Conservation (phyloP, 345 rosid species). For the Punica granatum region DNA sequence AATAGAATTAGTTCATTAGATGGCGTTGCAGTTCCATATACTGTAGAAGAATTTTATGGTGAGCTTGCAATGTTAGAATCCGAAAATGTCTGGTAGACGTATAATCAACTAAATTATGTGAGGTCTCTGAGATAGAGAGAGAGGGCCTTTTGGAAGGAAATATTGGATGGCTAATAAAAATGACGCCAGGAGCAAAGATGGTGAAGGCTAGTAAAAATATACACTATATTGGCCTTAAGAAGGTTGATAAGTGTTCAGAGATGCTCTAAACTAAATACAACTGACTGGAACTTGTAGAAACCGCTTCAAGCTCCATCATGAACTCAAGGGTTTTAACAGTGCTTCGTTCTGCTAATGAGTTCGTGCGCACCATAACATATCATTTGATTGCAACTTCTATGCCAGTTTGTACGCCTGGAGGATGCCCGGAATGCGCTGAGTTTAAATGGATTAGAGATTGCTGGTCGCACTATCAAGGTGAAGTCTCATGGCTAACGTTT, state of each 20-base stretch:
- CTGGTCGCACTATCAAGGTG: constrained; percentile 87
- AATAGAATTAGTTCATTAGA: background rate
- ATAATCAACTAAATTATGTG: background rate
- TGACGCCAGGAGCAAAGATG: too few species aligned
- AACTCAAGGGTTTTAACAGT: background rate
- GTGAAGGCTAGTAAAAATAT: too few species aligned
- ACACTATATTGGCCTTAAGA: background rate
- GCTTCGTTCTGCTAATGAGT: background rate
- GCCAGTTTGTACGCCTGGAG: constrained; percentile 84
- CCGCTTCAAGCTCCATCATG: background rate
- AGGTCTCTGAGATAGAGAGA: background rate
- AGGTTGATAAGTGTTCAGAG: background rate
- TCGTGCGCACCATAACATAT: background rate
- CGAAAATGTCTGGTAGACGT: background rate
- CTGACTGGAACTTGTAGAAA: background rate
- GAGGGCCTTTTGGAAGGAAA: too few species aligned
- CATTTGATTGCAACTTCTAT: background rate
- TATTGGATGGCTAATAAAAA: too few species aligned
- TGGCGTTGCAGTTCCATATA: background rate
- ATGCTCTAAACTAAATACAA: background rate
- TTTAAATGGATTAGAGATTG: constrained; percentile 91
- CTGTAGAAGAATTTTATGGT: background rate
- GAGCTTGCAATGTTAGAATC: background rate
- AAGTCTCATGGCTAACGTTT: background rate
- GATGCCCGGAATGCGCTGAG: constrained; percentile 88